Evolutionary conservation across 2,329 filamentous ascomycete species (phyloP).

Genomic region (Colletotrichum spaethianum): DNA sequence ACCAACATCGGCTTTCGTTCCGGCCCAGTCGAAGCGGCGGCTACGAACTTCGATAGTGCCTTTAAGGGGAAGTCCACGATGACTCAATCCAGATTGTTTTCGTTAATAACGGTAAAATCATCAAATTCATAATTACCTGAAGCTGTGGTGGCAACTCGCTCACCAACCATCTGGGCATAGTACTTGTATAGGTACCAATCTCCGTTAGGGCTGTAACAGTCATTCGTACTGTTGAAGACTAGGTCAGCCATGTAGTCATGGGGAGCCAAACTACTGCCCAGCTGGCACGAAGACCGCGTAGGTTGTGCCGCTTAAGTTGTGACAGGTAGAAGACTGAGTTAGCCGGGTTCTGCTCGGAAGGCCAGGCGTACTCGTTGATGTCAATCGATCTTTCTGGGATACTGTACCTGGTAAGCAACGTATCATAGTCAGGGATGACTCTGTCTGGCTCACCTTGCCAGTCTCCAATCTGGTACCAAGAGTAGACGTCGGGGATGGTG

Average conservation of each 20-base stretch:
- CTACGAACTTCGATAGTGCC: neutral
- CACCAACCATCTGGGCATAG: conserved; percentile 22
- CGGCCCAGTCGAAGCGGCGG: neutral
- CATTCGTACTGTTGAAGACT: conserved; percentile 6
- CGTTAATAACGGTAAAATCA: conserved; percentile 10
- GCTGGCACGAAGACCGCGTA: conserved; percentile 59
- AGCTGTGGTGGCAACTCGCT: conserved; percentile 21
- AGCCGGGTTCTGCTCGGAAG: conserved; percentile 57
- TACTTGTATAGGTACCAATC: conserved; percentile 39
- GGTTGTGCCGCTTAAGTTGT: conserved; percentile 60
- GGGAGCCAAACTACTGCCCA: conserved; percentile 57
- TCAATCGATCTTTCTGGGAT: conserved; percentile 55
- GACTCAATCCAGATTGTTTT: neutral
- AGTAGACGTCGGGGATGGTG: conserved; percentile 40
- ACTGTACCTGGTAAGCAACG: conserved; percentile 46
- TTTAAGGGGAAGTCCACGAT: neutral
- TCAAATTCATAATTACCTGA: conserved; percentile 19
- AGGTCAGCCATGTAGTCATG: conserved; percentile 61
- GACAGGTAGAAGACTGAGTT: conserved; percentile 61
- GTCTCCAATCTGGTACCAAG: conserved; percentile 40
- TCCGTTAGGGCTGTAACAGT: conserved; percentile 19
- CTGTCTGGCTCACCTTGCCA: conserved; percentile 27
- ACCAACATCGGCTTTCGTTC: neutral
- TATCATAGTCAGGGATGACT: conserved; percentile 40
- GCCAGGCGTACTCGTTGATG: conserved; percentile 63